Evolutionary conservation across 257 asterid species (phyloP).

Genomic region (Osmanthus fragrans): DNA sequence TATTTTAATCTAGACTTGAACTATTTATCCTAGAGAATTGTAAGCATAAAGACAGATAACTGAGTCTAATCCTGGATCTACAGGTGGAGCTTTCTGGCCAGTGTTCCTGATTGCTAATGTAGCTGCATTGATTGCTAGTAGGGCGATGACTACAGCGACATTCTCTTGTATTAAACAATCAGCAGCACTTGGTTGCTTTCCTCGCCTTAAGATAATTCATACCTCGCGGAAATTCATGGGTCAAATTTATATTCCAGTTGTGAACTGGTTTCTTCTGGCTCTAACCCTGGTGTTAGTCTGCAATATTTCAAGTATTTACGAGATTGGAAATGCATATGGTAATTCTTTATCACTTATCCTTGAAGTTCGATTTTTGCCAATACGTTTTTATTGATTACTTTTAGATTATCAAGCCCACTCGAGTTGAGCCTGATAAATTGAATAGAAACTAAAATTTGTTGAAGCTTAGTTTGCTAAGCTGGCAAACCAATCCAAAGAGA

Average conservation of each 20-base stretch:
- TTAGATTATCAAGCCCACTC: not conserved
- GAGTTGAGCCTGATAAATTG: not conserved
- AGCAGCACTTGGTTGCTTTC: slow-evolving; percentile 94
- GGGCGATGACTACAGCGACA: slow-evolving; percentile 96
- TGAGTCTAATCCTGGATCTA: slow-evolving; percentile 23
- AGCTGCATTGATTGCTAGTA: slow-evolving; percentile 97
- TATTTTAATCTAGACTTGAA: too few species aligned
- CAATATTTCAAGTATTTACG: slow-evolving; percentile 81
- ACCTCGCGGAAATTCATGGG: slow-evolving; percentile 97
- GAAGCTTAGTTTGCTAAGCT: not conserved
- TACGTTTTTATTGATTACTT: not conserved
- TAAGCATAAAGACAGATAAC: slow-evolving; percentile 2
- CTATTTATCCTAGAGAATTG: too few species aligned
- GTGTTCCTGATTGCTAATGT: slow-evolving; percentile 83
- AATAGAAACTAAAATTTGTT: not conserved
- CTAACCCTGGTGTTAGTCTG: slow-evolving; percentile 77
- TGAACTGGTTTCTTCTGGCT: slow-evolving; percentile 91
- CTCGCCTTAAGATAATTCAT: slow-evolving; percentile 91
- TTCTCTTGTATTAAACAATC: slow-evolving; percentile 96
- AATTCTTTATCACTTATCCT: slow-evolving; percentile 31
- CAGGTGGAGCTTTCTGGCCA: slow-evolving; percentile 98
- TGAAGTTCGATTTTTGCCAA: not conserved
- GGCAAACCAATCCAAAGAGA: too few species aligned
- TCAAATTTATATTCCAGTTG: slow-evolving; percentile 92
- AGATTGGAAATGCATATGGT: slow-evolving; percentile 99